A percentile compares a stretch with the other conserved stretches of the same genome.
phyloP scores from a whole-genome alignment of 208 protist genomes.

The Porcisia hertigi region DNA sequence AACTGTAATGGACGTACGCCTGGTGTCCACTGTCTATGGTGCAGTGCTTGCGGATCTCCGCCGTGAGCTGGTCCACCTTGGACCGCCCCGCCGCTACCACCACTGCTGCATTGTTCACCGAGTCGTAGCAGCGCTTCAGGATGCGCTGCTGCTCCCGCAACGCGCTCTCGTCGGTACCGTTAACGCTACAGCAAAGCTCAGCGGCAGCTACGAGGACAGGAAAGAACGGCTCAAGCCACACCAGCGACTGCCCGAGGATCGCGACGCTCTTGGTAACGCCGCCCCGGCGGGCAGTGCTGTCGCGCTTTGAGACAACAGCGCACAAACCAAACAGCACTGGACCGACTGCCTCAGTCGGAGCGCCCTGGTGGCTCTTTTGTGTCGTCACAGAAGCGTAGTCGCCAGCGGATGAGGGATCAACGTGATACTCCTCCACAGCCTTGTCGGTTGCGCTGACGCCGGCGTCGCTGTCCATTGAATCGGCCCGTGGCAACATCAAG shows the following conservation, averaged over 20 bases:
- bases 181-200: slow-evolving; percentile 69
- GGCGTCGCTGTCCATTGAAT: slow-evolving; percentile 7
- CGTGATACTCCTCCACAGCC: neutral
- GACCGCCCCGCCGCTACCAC: slow-evolving; percentile 27
- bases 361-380: neutral
- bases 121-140: slow-evolving; percentile 59
- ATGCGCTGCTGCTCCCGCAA: slow-evolving; percentile 50
- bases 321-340: slow-evolving; percentile 63
- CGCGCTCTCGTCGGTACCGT: slow-evolving; percentile 49
- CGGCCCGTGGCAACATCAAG: slow-evolving; percentile 17
- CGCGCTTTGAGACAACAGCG: slow-evolving; percentile 70
- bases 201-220: slow-evolving; percentile 65
- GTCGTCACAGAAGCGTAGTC: neutral
- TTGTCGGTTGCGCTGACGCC: slow-evolving; percentile 1
- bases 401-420: neutral
- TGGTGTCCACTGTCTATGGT: slow-evolving; percentile 35
- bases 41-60: slow-evolving; percentile 41
- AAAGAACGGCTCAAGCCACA: slow-evolving; percentile 79
- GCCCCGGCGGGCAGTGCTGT: slow-evolving; percentile 60
- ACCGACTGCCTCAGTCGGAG: neutral
- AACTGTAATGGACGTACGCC: slow-evolving; percentile 43
- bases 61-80: slow-evolving; percentile 33
- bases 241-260: slow-evolving; percentile 60
- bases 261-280: slow-evolving; percentile 85
- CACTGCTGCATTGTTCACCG: slow-evolving; percentile 40